Base-by-base conservation (phyloP, 495 filamentous ascomycete species). In the Clohesyomyces aquaticus region DNA sequence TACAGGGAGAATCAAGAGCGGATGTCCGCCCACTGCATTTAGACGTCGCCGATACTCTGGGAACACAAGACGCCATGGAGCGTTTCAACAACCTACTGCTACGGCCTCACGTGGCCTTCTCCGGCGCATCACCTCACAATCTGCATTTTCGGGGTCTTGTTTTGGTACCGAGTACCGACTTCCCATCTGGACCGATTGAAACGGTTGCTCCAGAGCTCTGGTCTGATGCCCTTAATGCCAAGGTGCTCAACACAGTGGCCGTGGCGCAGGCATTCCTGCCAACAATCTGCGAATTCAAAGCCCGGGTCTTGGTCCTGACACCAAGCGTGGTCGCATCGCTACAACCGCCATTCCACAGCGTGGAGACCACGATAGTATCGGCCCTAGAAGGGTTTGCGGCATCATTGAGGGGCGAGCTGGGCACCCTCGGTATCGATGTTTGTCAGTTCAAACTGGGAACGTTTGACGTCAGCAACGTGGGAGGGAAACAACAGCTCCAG, bases 221-320 rank as follows among this genome's bases (percentile, higher is more conserved):
- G 83, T 88, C 89, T 55, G 91, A 98, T 71, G 87, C 88, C 14
- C 81, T 98, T 67, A 96, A 96, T 78, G 90, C 89, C 4, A 91
- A 93, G 55, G 81, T 98, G n/a, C 83, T 98, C 27, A 87, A 89
- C n/a, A 93, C 95, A 3, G 88, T 98, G 63, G 81, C 96, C 58
- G 91, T 88, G 0, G 81, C 90, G 11, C 91, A 96, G 72, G 82
- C 88, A 23, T 96, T 98, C 78, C 80, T 98, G 1, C 93, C 91
- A 0, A 85, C 90, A 25, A 80, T 97, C 46, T 87, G 84, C 12
- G 78, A 82, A 4, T 78, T 77, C 54, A 70, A 75, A 67, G 77
- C 75, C 45, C 77, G 74, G 46, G 82, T 98, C 45, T 77, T 97
- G 42, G 77, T 98, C 68, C 85, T 93, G 66, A 96, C 91, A 32